These are phyloP conservation scores for Discostella stelligeroides DNA, from an alignment of 108 stramenopile genomes.

Conservation along the genomic window DNA sequence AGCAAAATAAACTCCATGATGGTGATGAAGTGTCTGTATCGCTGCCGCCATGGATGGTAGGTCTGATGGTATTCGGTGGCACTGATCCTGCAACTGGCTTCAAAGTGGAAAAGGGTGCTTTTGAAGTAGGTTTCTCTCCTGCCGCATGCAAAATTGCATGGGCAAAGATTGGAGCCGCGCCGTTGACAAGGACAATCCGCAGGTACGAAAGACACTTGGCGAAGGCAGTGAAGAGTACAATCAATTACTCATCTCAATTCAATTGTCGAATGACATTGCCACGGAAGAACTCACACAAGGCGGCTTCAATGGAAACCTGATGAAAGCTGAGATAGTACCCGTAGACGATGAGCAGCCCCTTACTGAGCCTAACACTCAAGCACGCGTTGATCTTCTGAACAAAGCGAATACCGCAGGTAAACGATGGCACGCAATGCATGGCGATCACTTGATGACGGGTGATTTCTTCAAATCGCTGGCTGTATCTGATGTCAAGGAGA, in stretches of 20 bases:
- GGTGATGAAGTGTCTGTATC: no score
- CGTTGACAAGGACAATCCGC: no score
- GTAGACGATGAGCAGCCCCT: background rate
- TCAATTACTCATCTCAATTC: background rate
- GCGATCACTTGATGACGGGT: background rate
- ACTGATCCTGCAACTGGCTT: no score
- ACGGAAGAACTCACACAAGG: background rate
- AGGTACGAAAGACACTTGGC: no score
- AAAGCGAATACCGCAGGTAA: background rate
- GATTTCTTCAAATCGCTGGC: no score
- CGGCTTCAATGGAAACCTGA: background rate
- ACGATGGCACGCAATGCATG: background rate
- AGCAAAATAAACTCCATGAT: background rate
- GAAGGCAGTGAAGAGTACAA: background rate
- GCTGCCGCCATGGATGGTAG: no score
- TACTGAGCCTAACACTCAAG: background rate
- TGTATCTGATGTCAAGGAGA: no score
- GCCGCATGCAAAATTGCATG: no score
- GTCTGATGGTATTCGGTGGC: no score
- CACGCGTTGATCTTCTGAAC: background rate
- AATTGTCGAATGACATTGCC: background rate
- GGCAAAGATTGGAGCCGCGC: no score
- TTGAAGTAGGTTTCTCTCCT: no score
- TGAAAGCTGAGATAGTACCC: background rate
- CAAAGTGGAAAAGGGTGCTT: no score